Conservation (phyloP, 352 stramenopile species). For the Pythium utonaiense region DNA sequence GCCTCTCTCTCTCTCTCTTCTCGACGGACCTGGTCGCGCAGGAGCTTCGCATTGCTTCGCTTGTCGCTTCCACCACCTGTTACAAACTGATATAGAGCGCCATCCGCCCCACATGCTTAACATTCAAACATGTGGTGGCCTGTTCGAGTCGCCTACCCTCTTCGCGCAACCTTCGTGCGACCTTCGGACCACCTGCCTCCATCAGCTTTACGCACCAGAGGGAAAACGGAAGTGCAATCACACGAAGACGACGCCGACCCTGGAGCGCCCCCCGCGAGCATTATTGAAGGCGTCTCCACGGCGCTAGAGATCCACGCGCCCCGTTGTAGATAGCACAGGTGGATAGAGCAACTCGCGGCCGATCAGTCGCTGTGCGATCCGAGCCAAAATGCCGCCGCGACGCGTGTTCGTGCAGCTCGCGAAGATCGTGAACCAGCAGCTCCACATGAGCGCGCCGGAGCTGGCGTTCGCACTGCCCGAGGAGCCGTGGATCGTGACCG, state of each 20-base stretch:
- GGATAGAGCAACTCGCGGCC: background rate
- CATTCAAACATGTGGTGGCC: background rate
- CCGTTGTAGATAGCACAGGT: background rate
- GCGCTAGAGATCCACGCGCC: background rate
- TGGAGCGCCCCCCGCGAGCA: background rate
- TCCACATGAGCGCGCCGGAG: slow-evolving; percentile 36
- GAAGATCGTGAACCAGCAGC: slow-evolving; percentile 25
- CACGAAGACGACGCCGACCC: background rate
- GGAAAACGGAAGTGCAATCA: background rate
- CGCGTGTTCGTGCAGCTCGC: slow-evolving; percentile 75
- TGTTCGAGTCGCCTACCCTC: slow-evolving; percentile 1
- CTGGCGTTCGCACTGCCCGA: slow-evolving; percentile 64
- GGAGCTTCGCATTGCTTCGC: slow-evolving; percentile 1
- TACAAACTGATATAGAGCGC: slow-evolving; percentile 12
- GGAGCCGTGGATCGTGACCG: slow-evolving; percentile 54
- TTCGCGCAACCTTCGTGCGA: slow-evolving; percentile 21
- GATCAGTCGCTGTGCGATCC: background rate
- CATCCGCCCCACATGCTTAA: background rate
- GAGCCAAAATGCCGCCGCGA: slow-evolving; percentile 40
- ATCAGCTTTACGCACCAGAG: background rate
- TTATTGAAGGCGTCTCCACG: background rate
- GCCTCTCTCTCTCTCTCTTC: too few relatives aligned
- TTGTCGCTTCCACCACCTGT: slow-evolving; percentile 14
- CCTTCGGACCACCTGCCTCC: background rate
- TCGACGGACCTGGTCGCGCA: background rate